A percentile compares a stretch with the other conserved stretches of the same genome.
Evolutionary conservation across 1,284 basidiomycete species (phyloP).

Genomic region (Ustilago loliicola): DNA sequence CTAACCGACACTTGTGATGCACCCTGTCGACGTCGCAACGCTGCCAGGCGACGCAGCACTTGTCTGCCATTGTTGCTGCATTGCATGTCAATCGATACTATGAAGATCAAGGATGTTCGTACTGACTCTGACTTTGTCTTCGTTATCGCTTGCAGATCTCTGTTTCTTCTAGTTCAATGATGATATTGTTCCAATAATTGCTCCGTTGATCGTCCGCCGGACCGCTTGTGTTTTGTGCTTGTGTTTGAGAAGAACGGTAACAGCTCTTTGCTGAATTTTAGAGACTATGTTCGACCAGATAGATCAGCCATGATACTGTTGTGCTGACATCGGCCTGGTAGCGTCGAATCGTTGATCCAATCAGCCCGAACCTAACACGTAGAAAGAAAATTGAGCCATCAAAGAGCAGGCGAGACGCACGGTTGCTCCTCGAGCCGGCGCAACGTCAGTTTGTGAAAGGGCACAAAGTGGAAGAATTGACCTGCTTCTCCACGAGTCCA

Average conservation of each 20-base stretch:
- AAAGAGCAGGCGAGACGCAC: conserved; percentile 5
- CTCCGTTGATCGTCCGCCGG: not conserved
- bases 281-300: too few species aligned
- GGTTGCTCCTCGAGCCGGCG: not conserved
- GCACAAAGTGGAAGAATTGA: conserved; percentile 8
- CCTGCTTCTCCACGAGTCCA: not conserved
- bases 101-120: not conserved
- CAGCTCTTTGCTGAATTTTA: too few species aligned
- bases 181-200: not conserved
- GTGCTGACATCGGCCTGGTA: too few species aligned
- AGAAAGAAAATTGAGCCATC: not conserved
- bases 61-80: conserved; percentile 8
- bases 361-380: not conserved
- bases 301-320: too few species aligned
- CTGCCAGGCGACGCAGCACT: not conserved
- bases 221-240: not conserved
- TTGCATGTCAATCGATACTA: not conserved
- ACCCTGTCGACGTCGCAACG: not conserved
- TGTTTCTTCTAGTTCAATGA: not conserved
- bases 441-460: conserved; percentile 1
- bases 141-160: not conserved
- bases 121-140: conserved; percentile 7
- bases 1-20: not conserved
- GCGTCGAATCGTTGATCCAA: too few species aligned
- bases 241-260: not conserved